Base-by-base conservation (phyloP, 176 grass and related monocot species). In the Cenchrus fungigraminus region DNA sequence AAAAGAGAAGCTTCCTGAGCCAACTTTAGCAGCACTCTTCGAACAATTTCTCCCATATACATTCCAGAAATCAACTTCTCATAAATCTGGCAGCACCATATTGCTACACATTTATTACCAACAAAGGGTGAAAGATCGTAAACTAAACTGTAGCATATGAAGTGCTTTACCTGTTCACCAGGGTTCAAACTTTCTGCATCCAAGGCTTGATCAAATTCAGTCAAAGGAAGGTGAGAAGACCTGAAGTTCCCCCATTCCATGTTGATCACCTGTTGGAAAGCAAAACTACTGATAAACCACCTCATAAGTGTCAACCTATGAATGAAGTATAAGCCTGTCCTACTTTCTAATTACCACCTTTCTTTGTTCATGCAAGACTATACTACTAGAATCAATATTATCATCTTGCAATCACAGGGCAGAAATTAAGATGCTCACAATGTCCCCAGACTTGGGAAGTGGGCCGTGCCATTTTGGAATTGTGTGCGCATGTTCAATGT, bases 61-160 rank as follows among this genome's bases (percentile, higher is more conserved):
- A 97, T 92, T 42, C 94, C 94, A 52, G 94, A 97, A 71, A 97
- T 94, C 82, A 97, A 86, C 77, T 97, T 97, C 68, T 97, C 94
- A 79, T 84, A 94, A 76, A 97, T 92, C 94, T 97, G 63, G 74
- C 1, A 25, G 40, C 47, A 68, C 16, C 19, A 80, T 67, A 13
- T 9, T 22, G 6, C 10, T 32, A 7, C 9, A 53, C 5, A 54
- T 31, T 80, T 29, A 67, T 67, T 54, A n/a, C 16, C 29, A 12
- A 62, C 15, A 69, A 53, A 55, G 53, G 6, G 73, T 62, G 46
- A 59, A 68, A 29, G 65, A 67, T 52, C 5, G 52, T 68, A n/a
- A 42, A 40, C 29, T 68, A n/a, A 42, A 40, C 29, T 49, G 15
- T 9, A 83, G n/a, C 54, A 64, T 65, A 83, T 65, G 16, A 34